These are phyloP conservation scores for Ceratocystis albifundus DNA, from an alignment of 2,329 filamentous ascomycete genomes.

Conservation along the genomic window DNA sequence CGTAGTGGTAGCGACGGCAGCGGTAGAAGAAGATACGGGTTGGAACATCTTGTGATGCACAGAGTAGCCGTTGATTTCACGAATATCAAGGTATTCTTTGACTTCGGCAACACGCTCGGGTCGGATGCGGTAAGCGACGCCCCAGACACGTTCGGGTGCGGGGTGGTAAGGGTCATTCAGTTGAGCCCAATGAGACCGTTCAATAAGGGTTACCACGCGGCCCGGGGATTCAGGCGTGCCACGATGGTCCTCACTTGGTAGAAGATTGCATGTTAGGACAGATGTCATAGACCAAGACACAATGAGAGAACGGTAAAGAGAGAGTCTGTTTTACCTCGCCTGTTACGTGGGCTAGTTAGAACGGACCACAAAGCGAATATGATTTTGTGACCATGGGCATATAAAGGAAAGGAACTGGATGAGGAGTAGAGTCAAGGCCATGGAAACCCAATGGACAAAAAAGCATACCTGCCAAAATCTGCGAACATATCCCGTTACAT, in stretches of 20 bases:
- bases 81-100: constrained; percentile 80
- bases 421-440: not conserved
- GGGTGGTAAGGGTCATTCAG: constrained; percentile 56
- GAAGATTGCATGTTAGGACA: not conserved
- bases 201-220: constrained; percentile 85
- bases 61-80: constrained; percentile 94
- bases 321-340: constrained; percentile 2
- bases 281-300: too few species aligned
- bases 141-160: constrained; percentile 65
- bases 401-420: not conserved
- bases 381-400: not conserved
- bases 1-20: constrained; percentile 28
- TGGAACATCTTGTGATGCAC: constrained; percentile 85
- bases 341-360: constrained; percentile 6
- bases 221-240: constrained; percentile 81
- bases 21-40: constrained; percentile 36
- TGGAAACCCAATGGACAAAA: not conserved
- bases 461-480: constrained; percentile 92
- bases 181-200: constrained; percentile 68
- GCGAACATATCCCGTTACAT: constrained; percentile 85
- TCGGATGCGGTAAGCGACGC: constrained; percentile 78
- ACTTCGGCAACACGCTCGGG: constrained; percentile 64
- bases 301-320: constrained; percentile 4
- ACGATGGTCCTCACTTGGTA: constrained; percentile 76
- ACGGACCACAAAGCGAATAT: not conserved